Conservation (phyloP, 805 yeast genomes). For the Ogataea paraovalis region DNA sequence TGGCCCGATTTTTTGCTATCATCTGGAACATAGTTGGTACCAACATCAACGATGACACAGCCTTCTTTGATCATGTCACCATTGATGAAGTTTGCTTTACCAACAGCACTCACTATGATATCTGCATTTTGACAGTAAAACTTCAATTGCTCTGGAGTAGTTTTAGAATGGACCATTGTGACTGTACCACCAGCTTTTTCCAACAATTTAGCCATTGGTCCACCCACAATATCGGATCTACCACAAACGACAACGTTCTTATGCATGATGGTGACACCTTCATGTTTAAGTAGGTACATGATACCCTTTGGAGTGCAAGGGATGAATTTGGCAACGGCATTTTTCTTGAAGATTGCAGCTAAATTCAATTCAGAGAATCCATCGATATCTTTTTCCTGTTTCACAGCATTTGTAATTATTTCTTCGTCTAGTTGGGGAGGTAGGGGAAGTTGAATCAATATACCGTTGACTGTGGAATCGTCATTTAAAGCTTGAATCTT, state of each 20-base stretch:
- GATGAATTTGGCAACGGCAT: conserved; percentile 75
- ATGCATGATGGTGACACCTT: conserved; percentile 68
- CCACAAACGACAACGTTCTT: conserved; percentile 89
- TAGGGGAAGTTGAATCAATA: conserved; percentile 85
- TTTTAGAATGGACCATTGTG: conserved; percentile 76
- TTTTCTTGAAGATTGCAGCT: conserved; percentile 85
- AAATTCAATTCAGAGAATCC: conserved; percentile 88
- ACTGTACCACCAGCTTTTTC: conserved; percentile 83
- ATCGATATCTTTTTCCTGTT: conserved; percentile 84
- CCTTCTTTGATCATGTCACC: conserved; percentile 87
- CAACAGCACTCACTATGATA: conserved; percentile 88
- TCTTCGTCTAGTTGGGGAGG: conserved; percentile 80
- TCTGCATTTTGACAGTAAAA: conserved; percentile 64
- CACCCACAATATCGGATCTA: conserved; percentile 93
- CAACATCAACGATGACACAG: conserved; percentile 88
- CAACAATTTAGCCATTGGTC: conserved; percentile 83
- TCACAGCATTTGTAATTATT: conserved; percentile 74
- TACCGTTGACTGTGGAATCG: conserved; percentile 77
- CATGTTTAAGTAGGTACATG: conserved; percentile 69
- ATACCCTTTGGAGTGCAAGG: conserved; percentile 98
- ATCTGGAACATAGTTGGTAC: conserved; percentile 86
- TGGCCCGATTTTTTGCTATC: conserved; percentile 69
- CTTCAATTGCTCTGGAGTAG: conserved; percentile 54
- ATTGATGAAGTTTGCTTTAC: conserved; percentile 76
- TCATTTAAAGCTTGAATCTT: conserved; percentile 62